These are phyloP conservation scores for Helicostylum pulchrum DNA, from an alignment of 192 early-diverging fungal species.

Conservation along the genomic window DNA sequence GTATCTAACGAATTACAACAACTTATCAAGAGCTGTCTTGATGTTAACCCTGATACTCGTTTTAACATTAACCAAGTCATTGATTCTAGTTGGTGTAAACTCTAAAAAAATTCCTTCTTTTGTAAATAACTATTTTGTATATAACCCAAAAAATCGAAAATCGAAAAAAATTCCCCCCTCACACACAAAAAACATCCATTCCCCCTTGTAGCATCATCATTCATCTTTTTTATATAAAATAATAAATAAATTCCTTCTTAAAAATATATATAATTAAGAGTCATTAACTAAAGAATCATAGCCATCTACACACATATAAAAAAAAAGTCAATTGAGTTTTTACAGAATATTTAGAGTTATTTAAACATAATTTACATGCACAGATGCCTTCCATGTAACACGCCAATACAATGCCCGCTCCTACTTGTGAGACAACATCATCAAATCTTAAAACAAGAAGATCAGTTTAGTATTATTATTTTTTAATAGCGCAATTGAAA, in stretches of 20 bases:
- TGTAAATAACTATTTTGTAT: not conserved
- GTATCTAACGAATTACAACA: conserved; percentile 36
- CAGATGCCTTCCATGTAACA: conserved; percentile 70
- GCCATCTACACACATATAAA: conserved; percentile 22
- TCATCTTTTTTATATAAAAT: not conserved
- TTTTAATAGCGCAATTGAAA: not conserved
- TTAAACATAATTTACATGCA: conserved; percentile 26
- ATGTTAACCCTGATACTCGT: conserved; percentile 40
- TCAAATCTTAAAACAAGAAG: conserved; percentile 47
- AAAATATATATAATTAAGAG: not conserved
- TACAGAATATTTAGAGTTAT: not conserved
- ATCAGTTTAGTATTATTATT: not conserved
- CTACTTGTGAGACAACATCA: conserved; percentile 62
- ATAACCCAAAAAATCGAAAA: not conserved
- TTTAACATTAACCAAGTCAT: conserved; percentile 44
- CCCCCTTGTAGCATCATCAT: not conserved
- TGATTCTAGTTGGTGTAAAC: conserved; percentile 15
- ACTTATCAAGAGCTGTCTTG: conserved; percentile 44
- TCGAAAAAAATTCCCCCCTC: not conserved
- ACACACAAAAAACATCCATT: not conserved
- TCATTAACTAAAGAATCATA: conserved; percentile 28
- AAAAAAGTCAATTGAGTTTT: not conserved
- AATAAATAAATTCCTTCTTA: not conserved
- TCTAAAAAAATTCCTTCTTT: not conserved
- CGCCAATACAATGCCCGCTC: conserved; percentile 66